Percentiles rank a stretch among this genome's conserved stretches.
These are phyloP conservation scores for Dictyostelium intermedium DNA, from an alignment of 78 protist genomes.

Conservation along the genomic window DNA sequence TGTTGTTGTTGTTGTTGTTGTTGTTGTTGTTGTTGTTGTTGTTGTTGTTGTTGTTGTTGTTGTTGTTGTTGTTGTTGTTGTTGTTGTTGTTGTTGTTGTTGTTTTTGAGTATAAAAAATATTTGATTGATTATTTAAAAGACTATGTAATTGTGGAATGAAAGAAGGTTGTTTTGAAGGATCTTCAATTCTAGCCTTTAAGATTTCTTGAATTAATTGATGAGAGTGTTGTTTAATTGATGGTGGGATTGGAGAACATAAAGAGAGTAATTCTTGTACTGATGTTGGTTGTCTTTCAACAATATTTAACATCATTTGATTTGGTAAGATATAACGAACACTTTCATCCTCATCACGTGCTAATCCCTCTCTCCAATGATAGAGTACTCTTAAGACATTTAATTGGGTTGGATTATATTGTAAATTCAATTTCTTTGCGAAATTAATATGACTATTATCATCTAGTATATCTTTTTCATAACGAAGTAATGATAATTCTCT, in stretches of 20 bases:
- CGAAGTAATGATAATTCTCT: conserved; percentile 76
- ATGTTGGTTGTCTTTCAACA: conserved; percentile 49
- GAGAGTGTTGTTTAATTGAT: conserved; percentile 25
- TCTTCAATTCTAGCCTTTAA: conserved; percentile 16
- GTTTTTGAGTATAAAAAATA: background rate
- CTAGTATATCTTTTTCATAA: conserved; percentile 81
- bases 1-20: background rate
- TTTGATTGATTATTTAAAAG: background rate
- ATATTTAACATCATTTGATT: conserved; percentile 49
- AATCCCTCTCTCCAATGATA: conserved; percentile 90
- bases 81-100: conserved; percentile 10
- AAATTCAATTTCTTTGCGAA: background rate
- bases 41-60: background rate
- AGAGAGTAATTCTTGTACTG: conserved; percentile 12
- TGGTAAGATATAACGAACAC: conserved; percentile 78
- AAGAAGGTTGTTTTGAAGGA: background rate
- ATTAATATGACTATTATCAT: background rate
- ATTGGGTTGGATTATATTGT: conserved; percentile 13
- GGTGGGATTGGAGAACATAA: conserved; percentile 53
- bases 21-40: background rate
- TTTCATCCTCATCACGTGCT: conserved; percentile 92
- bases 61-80: background rate
- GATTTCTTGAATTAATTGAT: conserved; percentile 53
- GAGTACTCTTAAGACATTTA: conserved; percentile 58
- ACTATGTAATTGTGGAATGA: background rate